Evolutionary conservation across 2,329 filamentous ascomycete genomes (phyloP).

Genomic region (Colletotrichum australisinense): DNA sequence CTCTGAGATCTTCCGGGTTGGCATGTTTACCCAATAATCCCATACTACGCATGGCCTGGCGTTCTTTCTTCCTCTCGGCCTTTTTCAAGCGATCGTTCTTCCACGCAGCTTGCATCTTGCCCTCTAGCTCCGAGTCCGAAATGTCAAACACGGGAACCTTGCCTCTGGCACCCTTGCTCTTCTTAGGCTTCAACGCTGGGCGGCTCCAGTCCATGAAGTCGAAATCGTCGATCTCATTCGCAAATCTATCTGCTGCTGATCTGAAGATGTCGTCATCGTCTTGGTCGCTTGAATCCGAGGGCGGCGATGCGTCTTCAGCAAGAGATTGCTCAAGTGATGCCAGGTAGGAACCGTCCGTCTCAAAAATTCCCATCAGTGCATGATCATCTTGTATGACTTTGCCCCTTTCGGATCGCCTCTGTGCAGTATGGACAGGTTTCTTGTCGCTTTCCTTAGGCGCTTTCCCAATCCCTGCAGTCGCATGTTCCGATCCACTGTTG

Average conservation of each 20-base stretch:
- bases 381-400: not conserved
- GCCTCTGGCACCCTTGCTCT: conserved; percentile 71
- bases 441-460: not conserved
- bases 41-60: conserved; percentile 74
- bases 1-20: conserved; percentile 68
- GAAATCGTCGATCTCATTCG: conserved; percentile 70
- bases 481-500: not conserved
- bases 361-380: not conserved
- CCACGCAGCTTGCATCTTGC: conserved; percentile 68
- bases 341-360: conserved; percentile 3
- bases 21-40: conserved; percentile 72
- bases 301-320: not conserved
- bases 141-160: conserved; percentile 64
- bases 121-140: conserved; percentile 75
- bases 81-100: conserved; percentile 78
- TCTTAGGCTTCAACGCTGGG: conserved; percentile 71
- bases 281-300: not conserved
- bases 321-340: conserved; percentile 4
- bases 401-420: not conserved
- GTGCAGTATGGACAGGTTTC: not conserved
- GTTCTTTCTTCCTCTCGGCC: conserved; percentile 74
- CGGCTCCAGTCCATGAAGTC: conserved; percentile 88
- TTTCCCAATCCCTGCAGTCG: not conserved
- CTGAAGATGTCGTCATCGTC: conserved; percentile 29
- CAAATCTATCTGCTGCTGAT: conserved; percentile 13